Evolutionary conservation across 2,329 filamentous ascomycete genomes (phyloP).

Genomic region (Calonectria hongkongensis): DNA sequence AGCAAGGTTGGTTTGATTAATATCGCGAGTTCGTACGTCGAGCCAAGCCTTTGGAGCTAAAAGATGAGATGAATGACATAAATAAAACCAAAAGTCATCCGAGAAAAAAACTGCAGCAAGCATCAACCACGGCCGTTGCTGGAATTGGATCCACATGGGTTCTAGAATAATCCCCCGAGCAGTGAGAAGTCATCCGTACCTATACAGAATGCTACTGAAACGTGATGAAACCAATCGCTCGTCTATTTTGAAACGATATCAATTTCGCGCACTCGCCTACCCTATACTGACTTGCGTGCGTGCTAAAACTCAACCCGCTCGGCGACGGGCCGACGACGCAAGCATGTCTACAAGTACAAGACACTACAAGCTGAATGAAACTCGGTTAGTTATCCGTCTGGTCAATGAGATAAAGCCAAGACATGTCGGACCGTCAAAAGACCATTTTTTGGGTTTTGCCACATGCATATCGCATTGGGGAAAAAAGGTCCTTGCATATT

Average conservation of each 20-base stretch:
- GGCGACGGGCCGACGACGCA: background rate
- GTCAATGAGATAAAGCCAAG: background rate
- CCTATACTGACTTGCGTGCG: background rate
- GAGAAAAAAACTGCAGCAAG: background rate
- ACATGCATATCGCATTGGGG: no score
- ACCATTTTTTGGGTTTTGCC: no score
- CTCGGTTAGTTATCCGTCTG: background rate
- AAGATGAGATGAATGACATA: conserved; percentile 20
- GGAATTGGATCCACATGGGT: background rate
- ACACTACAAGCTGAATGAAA: background rate
- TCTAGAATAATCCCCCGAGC: conserved; percentile 4
- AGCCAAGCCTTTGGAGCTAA: conserved; percentile 4
- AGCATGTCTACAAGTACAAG: background rate
- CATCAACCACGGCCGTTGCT: background rate
- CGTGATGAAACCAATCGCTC: background rate
- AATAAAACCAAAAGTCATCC: conserved; percentile 6
- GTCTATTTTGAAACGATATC: background rate
- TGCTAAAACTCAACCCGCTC: background rate
- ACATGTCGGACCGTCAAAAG: background rate
- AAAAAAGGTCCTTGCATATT: background rate
- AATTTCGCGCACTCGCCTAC: background rate
- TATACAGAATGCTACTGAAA: background rate
- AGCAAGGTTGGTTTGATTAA: background rate
- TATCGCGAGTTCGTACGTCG: background rate
- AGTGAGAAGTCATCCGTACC: background rate